Base-by-base conservation (phyloP, 2,329 filamentous ascomycete species). In the Trichoderma semiorbis region DNA sequence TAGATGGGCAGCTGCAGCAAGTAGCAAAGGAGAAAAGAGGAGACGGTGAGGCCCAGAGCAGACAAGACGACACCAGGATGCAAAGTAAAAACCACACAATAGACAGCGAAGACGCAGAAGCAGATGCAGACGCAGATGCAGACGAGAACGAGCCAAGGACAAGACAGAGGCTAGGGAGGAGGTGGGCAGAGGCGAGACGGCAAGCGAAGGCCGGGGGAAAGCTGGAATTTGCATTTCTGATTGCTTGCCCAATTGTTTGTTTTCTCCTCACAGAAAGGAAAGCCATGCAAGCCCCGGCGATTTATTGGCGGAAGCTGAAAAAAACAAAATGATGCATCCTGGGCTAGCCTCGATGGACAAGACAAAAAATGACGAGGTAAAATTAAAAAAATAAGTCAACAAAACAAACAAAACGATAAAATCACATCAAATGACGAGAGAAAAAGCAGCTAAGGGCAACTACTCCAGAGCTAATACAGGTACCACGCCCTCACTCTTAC, bases 401-500 rank as follows among this genome's bases (percentile, higher is more conserved):
- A 53, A 53, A 12, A 24, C 4, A 21, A 53, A 24, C n/a, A 53
- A 24, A 53, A 50, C 18, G 11, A 50, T 21, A 50, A 21, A 21
- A 50, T 21, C 14, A 24, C 7, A 43, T 43, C 39, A 36, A 18
- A 30, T 24, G 43, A 21, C 8, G 21, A 64, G 43, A 8, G 39
- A 39, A 21, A 28, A 57, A 50, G 43, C 43, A 50, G 16, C 16
- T 26, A 24, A 50, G 61, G 58, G 32, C 58, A 21, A 21, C 43
- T 65, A 34, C 63, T 65, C 62, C 63, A 65, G 63, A 65, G 63
- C 63, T 65, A 53, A 65, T 36, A 50, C 63, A 65, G 63, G 63
- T 43, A 65, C 63, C 63, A 50, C 47, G 28, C 43, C 39, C 39
- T 50, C 30, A 14, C 26, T 36, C 39, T 64, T 50, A 43, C 62